These are phyloP conservation scores for Hypoxylon rubiginosum DNA, from an alignment of 2,329 filamentous ascomycete genomes.

Conservation along the genomic window DNA sequence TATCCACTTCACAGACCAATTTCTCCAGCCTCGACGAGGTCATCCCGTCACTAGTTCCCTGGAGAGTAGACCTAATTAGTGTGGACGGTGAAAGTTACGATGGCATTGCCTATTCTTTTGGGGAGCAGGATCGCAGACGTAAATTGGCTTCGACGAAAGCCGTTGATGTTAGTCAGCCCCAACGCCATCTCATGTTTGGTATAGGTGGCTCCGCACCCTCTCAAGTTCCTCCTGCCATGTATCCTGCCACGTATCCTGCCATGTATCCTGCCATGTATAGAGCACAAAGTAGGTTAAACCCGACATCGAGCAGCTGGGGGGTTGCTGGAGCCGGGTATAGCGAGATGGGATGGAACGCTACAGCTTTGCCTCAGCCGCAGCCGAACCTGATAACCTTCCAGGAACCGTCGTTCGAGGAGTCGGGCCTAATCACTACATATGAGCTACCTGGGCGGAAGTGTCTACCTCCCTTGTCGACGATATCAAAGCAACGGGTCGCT, in stretches of 20 bases:
- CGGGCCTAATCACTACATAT: slow-evolving; percentile 71
- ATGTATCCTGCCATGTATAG: too few species aligned
- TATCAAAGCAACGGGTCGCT: slow-evolving; percentile 71
- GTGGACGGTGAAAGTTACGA: slow-evolving; percentile 39
- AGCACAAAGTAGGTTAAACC: slow-evolving; percentile 37
- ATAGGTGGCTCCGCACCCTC: background rate
- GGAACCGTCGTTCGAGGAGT: slow-evolving; percentile 69
- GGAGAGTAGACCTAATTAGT: slow-evolving; percentile 66
- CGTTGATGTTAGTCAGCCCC: slow-evolving; percentile 33
- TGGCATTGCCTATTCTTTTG: slow-evolving; percentile 55
- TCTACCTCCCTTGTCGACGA: slow-evolving; percentile 63
- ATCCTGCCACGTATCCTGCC: too few species aligned
- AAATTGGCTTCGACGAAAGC: slow-evolving; percentile 49
- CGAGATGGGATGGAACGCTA: slow-evolving; percentile 11
- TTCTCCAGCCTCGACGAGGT: slow-evolving; percentile 68
- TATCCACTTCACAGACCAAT: slow-evolving; percentile 74
- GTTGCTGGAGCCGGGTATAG: background rate
- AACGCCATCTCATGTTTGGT: background rate
- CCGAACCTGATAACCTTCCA: slow-evolving; percentile 58
- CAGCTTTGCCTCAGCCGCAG: slow-evolving; percentile 32
- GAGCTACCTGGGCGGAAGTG: slow-evolving; percentile 71
- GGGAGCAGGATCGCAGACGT: slow-evolving; percentile 55
- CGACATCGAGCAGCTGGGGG: too few species aligned
- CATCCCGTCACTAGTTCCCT: slow-evolving; percentile 68
- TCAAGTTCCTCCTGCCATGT: background rate